Evolutionary conservation across 257 asterid species (phyloP), one percentile per base, ranked within the genome.

Genomic region (Jacaranda copaia): DNA sequence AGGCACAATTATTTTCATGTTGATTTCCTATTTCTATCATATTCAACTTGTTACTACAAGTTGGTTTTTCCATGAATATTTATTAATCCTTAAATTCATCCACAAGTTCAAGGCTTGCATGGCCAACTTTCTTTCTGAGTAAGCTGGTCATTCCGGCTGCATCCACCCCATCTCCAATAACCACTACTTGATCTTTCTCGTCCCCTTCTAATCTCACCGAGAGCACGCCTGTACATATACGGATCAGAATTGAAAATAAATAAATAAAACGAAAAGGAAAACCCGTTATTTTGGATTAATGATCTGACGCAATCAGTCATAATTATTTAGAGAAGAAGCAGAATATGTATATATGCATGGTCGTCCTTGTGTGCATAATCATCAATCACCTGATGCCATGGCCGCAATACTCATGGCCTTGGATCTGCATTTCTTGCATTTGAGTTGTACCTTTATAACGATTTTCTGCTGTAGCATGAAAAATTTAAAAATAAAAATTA

Each of bases 381-480:
- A 20, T 13, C 6, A 45, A 40, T 62, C 78, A 84, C 91, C 89
- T 73, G 88, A 38, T 71, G 87, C 72, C 84, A 2, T 81, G 69
- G 89, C 89, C 6, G 88, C 89, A 67, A 87, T 83, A 72, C 67
- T 85, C 89, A 87, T 74, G 60, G 85, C 83, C 80, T 78, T 87
- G 77, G 86, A 69, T 82, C 75, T 79, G 79, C 91, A 85, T 74
- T 81, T 87, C 4, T 80, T 68, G 87, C 87, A 82, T n/a, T 75
- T 73, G 42, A 76, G 58, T 39, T 80, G 77, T 36, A 83, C 82
- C 51, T 58, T 75, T 61, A 87, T 81, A 6, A 79, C 79, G 46
- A 85, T 83, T 56, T 60, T 81, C 70, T 87, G 87, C 79, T 78
- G 85, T 20, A 72, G 10, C 51, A 56, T n/a, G 18, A 39, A 53